Base-by-base conservation (phyloP, 2,329 filamentous ascomycete species). In the Aspergillus sp. region DNA sequence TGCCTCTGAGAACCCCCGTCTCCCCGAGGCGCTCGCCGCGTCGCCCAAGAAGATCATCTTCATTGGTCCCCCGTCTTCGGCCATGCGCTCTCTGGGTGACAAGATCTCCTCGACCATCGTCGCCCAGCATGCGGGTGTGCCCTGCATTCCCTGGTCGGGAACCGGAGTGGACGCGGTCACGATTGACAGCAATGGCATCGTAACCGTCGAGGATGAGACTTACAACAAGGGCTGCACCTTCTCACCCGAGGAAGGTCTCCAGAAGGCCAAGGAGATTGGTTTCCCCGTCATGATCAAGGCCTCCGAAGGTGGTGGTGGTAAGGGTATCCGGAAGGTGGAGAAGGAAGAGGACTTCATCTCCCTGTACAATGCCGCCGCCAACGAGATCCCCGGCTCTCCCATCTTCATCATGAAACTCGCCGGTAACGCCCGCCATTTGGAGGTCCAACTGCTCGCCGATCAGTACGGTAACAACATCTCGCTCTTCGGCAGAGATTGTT, bases 321-420 rank as follows among this genome's bases (percentile, higher is more conserved):
- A 99, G 81, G 94, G 94, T 82, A 99, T 99, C 70, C 90, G 95
- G 71, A 96, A 97, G 78, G 94, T 94, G 61, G 81, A 90, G 56
- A 80, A 80, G 56, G 92, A 96, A 71, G 87, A 93, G 40, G 86
- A 88, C 58, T 99, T 99, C 66, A 82, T 88, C 69, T 80, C 82
- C 62, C 80, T 97, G 43, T 99, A 97, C 82, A 94, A 95, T 75
- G 94, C 93, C 43, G 94, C 95, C 19, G 92, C 94, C 4, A 95
- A 88, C 73, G 95, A 99, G 75, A 97, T 99, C 62, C 95, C 94
- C 10, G 95, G 95, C 45, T 99, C 94, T 26, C 94, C 95, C 62
- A 99, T 99, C 76, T 99, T 99, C 82, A 95, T 99, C 78, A 99
- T 99, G 94, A 96, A 99, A 84, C 81, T 99, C 58, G 94, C 94